Base-by-base conservation (phyloP, 2,329 filamentous ascomycete species). In the Fusarium hostae region DNA sequence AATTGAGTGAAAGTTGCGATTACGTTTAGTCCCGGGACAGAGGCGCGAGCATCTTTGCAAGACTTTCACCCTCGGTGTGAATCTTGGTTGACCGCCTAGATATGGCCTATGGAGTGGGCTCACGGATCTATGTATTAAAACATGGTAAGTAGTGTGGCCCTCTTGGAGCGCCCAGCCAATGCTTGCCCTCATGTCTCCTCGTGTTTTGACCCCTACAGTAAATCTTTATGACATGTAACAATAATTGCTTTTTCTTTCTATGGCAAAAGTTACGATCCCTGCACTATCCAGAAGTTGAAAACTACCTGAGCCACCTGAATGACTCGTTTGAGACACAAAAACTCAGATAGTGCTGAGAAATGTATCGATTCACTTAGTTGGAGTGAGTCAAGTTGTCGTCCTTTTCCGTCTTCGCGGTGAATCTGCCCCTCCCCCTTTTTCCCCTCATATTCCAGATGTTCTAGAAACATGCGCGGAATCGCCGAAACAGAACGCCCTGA, bases 381-480 rank as follows among this genome's bases (percentile, higher is more conserved):
- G 40, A 47, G 24, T 37, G 40, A 61, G 45, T 67, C 63, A 67
- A 54, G 20, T 45, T 47, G 28, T 32, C 22, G 18, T 44, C 30
- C n/a, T 40, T 32, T 34, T 22, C 32, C 52, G 24, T 58, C 20
- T 34, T 63, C 10, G 24, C 6, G 9, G 51, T 28, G 34, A 30
- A 45, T 24, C 12, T 32, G 20, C 35, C 43, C 37, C 30, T 12
- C 37, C 44, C 60, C 55, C 55, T 22, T 44, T 39, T 9, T 20
- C 39, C 39, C 39, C 22, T 65, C 11, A 12, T 34, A 40, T 52
- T 50, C 47, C 30, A 67, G 16, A 35, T 67, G 24, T 60, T 68
- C 63, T 51, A 51, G 63, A 68, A 68, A 37, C 32, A 47, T 35
- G 30, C 20, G 51, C 65, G 63, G 63, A 68, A 63, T 40, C 50